phyloP scores from a whole-genome alignment of 2,329 filamentous ascomycete species.

The Epichloe baconii region DNA sequence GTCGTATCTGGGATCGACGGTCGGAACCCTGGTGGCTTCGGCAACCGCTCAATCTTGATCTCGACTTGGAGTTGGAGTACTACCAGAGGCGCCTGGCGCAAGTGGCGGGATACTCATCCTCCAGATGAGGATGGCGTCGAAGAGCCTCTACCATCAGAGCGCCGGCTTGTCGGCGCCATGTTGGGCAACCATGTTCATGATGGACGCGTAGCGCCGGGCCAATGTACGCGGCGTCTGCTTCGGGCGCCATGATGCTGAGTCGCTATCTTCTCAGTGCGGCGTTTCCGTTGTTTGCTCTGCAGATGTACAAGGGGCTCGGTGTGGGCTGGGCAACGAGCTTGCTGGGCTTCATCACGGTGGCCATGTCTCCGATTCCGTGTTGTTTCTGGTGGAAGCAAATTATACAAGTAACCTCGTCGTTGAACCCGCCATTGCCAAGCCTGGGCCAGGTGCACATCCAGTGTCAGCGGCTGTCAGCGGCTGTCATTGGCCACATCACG shows the following conservation, averaged over 20 bases:
- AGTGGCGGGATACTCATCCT: slow-evolving; percentile 25
- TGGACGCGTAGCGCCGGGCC: slow-evolving; percentile 17
- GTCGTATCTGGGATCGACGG: too few relatives aligned
- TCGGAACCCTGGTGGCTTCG: too few relatives aligned
- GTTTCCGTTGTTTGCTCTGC: slow-evolving; percentile 31
- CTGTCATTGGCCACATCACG: background rate
- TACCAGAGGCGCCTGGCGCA: slow-evolving; percentile 7
- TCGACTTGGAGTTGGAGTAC: too few relatives aligned
- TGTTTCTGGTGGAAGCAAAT: slow-evolving; percentile 9
- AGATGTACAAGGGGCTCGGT: slow-evolving; percentile 27
- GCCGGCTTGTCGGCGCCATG: slow-evolving; percentile 48
- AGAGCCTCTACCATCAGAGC: slow-evolving; percentile 48
- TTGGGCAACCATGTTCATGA: slow-evolving; percentile 28
- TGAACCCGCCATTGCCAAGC: too few relatives aligned
- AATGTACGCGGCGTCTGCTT: slow-evolving; percentile 15
- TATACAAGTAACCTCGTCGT: too few relatives aligned
- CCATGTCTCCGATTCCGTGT: slow-evolving; percentile 24
- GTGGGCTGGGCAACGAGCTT: slow-evolving; percentile 32
- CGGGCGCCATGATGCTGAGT: slow-evolving; percentile 14
- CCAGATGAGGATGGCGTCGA: slow-evolving; percentile 24
- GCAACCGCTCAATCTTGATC: too few relatives aligned
- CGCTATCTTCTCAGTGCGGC: slow-evolving; percentile 45
- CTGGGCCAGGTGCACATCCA: too few relatives aligned
- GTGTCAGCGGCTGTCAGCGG: too few relatives aligned
- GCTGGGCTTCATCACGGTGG: slow-evolving; percentile 25